Evolutionary conservation across 306 rosid species (phyloP), one percentile per base, ranked within the genome.

Genomic region (Potentilla sterilis): DNA sequence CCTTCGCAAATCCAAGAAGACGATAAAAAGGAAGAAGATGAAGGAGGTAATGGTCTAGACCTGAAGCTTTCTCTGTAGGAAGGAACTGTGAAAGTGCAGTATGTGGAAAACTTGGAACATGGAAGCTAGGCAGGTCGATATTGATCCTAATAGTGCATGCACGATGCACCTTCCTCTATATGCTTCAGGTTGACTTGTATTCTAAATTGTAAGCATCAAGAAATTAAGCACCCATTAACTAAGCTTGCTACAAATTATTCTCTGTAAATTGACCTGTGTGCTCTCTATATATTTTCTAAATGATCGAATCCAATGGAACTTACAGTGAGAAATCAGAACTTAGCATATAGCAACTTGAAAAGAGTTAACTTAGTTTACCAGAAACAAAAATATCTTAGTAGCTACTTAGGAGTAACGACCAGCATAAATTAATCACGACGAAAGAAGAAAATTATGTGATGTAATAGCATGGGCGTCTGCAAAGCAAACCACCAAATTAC

Each of bases 41-140:
- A 81, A 70, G 67, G 46, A 67, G 79, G 75, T 58, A 63, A 78
- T 40, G 49, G 38, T 74, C 66, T 92, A 74, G 91, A 92, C 85
- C 87, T 92, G 42, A 86, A 80, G n/a, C 97, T 91, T 82, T 85
- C 96, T 72, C 81, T 92, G 71, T 91, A 75, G 79, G 6, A 62
- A 24, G 76, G 9, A 44, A 24, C 71, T 67, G 52, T n/a, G 51
- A 0, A 41, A 66, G 70, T 11, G 77, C 38, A 55, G 32, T 5
- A 72, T 54, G 24, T 38, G 22, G 3, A n/a, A n/a, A 55, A 15
- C 32, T 37, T 35, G 21, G 9, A 72, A n/a, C 22, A 38, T 48
- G 52, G 72, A 13, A 47, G n/a, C n/a, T n/a, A n/a, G 62, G 32
- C 59, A 72, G 67, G 16, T 22, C 67, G 5, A 57, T 5, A 32